A percentile compares a stretch with the other conserved stretches of the same genome.
Evolutionary conservation across 2,329 filamentous ascomycete genomes (phyloP).

Genomic region (Epichloe sibirici): DNA sequence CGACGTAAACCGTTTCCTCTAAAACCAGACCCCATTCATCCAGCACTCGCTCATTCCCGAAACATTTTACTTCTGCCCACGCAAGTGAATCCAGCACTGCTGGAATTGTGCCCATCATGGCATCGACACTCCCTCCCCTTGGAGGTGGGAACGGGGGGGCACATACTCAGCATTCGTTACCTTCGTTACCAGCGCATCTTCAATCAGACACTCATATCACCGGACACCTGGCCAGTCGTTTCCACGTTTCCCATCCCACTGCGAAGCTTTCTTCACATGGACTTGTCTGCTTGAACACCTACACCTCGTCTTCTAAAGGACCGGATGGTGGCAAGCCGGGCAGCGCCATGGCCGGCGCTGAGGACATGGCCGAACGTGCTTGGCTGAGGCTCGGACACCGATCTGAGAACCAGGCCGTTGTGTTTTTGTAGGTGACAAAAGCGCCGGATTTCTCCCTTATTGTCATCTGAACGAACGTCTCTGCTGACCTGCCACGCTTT

Average conservation of each 20-base stretch:
- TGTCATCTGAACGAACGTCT: background rate
- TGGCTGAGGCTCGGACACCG: conserved; percentile 76
- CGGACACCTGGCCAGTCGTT: conserved; percentile 74
- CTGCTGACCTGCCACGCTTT: conserved; percentile 7
- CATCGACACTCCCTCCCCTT: conserved; percentile 42
- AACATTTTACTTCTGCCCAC: background rate
- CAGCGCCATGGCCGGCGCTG: conserved; percentile 82
- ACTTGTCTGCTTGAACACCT: conserved; percentile 87
- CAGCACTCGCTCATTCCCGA: background rate
- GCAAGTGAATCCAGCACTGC: background rate
- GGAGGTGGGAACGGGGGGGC: conserved; percentile 41
- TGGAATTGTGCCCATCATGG: conserved; percentile 37
- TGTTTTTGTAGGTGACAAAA: conserved; percentile 66
- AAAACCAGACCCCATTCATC: background rate
- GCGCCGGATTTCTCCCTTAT: background rate
- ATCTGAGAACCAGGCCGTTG: conserved; percentile 82
- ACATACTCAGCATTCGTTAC: conserved; percentile 76
- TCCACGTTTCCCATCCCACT: conserved; percentile 82
- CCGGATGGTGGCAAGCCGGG: conserved; percentile 85
- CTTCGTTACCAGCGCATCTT: conserved; percentile 72
- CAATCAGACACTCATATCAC: conserved; percentile 71
- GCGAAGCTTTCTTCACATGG: conserved; percentile 84
- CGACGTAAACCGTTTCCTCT: background rate
- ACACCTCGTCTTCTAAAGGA: conserved; percentile 77
- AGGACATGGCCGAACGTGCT: conserved; percentile 79